Evolutionary conservation across 176 grass and related monocot genomes (phyloP).

Genomic region (Raddia distichophylla): DNA sequence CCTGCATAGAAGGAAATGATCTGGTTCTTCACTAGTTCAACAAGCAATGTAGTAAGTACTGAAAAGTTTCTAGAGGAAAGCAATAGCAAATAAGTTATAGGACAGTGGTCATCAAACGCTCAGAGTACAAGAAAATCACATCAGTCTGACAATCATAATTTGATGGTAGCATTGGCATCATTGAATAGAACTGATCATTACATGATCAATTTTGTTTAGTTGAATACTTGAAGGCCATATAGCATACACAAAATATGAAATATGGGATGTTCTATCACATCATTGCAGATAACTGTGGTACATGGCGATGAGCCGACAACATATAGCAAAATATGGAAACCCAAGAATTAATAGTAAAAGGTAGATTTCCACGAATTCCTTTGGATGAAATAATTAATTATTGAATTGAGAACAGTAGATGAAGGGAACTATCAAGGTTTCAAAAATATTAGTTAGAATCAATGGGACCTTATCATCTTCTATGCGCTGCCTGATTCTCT

Average conservation of each 20-base stretch:
- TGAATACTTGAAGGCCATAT: neutral
- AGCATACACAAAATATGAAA: neutral
- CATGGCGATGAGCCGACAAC: conserved; percentile 16
- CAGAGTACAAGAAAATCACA: neutral
- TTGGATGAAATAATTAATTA: neutral
- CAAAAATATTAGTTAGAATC: neutral
- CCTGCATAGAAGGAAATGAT: conserved; percentile 51
- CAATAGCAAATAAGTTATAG: neutral
- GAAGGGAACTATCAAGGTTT: neutral
- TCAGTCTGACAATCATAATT: neutral
- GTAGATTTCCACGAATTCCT: neutral
- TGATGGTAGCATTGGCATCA: neutral
- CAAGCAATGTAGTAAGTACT: neutral
- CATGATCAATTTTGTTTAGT: neutral
- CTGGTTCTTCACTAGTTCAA: conserved; percentile 2
- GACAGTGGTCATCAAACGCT: neutral
- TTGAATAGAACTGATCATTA: conserved; percentile 11
- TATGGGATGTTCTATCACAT: neutral
- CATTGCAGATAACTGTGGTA: conserved; percentile 1
- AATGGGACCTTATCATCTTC: conserved; percentile 75
- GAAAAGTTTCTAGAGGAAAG: neutral
- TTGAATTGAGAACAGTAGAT: neutral
- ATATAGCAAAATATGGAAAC: neutral
- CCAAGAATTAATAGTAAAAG: neutral
- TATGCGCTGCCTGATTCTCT: conserved; percentile 68